These are phyloP conservation scores for Boletus reticuloceps DNA, from an alignment of 768 basidiomycete species.

Conservation along the genomic window DNA sequence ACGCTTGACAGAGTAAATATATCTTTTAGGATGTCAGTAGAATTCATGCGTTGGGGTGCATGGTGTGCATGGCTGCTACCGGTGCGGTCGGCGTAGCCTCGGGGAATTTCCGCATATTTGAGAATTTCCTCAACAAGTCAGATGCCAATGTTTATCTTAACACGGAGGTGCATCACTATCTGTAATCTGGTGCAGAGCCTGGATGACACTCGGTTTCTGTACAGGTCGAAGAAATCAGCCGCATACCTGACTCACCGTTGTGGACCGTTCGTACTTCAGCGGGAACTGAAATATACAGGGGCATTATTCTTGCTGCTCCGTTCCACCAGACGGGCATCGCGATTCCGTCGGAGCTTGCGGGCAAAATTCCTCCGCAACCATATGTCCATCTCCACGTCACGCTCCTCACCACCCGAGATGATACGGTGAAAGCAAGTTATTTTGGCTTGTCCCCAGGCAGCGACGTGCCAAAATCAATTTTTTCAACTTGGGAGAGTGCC, in stretches of 20 bases:
- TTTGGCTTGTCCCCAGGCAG: constrained; percentile 54
- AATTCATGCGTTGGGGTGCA: constrained; percentile 78
- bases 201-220: background rate
- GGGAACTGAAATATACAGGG: constrained; percentile 56
- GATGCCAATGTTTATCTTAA: constrained; percentile 68
- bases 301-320: constrained; percentile 85
- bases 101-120: constrained; percentile 86
- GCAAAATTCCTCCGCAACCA: constrained; percentile 61
- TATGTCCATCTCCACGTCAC: constrained; percentile 90
- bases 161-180: constrained; percentile 50
- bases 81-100: constrained; percentile 67
- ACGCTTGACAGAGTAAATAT: background rate
- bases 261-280: constrained; percentile 54
- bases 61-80: constrained; percentile 66
- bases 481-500: constrained; percentile 70
- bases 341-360: constrained; percentile 46
- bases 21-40: constrained; percentile 53
- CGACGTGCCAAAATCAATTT: constrained; percentile 56
- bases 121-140: constrained; percentile 70
- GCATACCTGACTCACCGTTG: constrained; percentile 39
- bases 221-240: constrained; percentile 54
- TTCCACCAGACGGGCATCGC: constrained; percentile 66
- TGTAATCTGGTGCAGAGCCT: background rate
- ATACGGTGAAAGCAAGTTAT: constrained; percentile 59
- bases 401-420: constrained; percentile 73